A percentile compares a stretch with the other conserved stretches of the same genome.
These are phyloP conservation scores for Linanthus parryae DNA, from an alignment of 148 eudicot species.

Conservation along the genomic window DNA sequence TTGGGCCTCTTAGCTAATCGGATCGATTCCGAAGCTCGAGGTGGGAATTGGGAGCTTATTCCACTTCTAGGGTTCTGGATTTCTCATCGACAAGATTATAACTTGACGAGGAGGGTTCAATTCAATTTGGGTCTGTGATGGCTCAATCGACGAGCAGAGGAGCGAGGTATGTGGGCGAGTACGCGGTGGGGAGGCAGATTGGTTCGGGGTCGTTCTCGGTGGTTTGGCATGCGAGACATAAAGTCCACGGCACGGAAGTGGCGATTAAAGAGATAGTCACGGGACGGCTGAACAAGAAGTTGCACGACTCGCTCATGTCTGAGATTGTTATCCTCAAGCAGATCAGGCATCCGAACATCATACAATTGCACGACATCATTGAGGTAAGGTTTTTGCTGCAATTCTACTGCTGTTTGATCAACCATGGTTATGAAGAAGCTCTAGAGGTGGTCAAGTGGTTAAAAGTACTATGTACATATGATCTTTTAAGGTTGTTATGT, in stretches of 20 bases:
- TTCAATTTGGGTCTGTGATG: no score
- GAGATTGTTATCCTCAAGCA: slow-evolving; percentile 80
- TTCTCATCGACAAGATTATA: no score
- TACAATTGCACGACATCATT: slow-evolving; percentile 70
- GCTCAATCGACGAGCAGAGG: slow-evolving; percentile 41
- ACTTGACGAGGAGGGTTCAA: no score
- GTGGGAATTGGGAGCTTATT: no score
- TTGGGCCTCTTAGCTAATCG: no score
- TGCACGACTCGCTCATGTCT: slow-evolving; percentile 79
- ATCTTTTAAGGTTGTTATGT: no score
- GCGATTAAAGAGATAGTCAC: slow-evolving; percentile 76
- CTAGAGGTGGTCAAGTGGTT: no score
- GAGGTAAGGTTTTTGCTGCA: slow-evolving; percentile 46
- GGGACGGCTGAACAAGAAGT: slow-evolving; percentile 52
- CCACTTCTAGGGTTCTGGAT: no score
- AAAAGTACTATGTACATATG: no score
- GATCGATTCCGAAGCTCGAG: no score
- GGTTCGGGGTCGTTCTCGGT: slow-evolving; percentile 86
- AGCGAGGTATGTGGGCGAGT: slow-evolving; percentile 52
- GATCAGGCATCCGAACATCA: slow-evolving; percentile 76
- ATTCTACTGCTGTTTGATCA: no score
- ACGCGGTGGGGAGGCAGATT: slow-evolving; percentile 56
- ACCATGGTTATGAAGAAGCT: no score
- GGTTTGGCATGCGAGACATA: slow-evolving; percentile 84
- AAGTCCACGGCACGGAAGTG: slow-evolving; percentile 62